Percentiles rank a stretch among this genome's conserved stretches.
Conservation (phyloP, 73 alveolate species). For the Stentor roeselii region DNA sequence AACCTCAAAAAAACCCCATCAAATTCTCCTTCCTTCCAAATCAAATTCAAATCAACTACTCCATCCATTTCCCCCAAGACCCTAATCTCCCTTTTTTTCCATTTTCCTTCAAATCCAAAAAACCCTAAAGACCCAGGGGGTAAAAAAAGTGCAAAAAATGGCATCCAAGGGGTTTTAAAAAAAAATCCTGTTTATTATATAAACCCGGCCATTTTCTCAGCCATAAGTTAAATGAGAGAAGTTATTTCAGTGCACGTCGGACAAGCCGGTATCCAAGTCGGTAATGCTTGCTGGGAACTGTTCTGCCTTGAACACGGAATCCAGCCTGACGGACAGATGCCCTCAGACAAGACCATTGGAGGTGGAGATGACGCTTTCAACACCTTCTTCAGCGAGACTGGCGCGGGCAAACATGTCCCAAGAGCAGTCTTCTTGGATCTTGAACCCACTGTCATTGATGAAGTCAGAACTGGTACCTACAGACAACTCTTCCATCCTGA, state of each 20-base stretch:
- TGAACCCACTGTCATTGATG: constrained; percentile 93
- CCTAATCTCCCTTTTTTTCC: no score
- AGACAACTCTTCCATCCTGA: constrained; percentile 94
- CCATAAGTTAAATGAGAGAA: constrained; percentile 86
- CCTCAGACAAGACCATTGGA: constrained; percentile 84
- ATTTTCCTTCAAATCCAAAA: no score
- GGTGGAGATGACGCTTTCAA: constrained; percentile 92
- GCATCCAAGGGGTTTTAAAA: no score
- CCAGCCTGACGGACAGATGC: constrained; percentile 96
- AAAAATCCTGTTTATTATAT: no score
- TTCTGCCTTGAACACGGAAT: constrained; percentile 97
- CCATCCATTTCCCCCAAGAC: no score
- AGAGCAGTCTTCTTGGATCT: constrained; percentile 85
- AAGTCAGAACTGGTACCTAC: constrained; percentile 93
- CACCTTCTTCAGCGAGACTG: constrained; percentile 94
- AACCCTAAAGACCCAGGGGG: no score
- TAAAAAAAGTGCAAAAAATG: no score
- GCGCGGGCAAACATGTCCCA: constrained; percentile 96
- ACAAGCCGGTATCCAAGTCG: constrained; percentile 92
- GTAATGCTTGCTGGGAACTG: constrained; percentile 98
- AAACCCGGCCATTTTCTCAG: no score
- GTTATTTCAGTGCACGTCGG: constrained; percentile 81
- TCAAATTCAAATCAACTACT: no score
- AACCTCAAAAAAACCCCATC: no score
- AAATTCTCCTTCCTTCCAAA: no score